Evolutionary conservation across 305 asterid genomes (phyloP), one percentile per base, ranked within the genome.

Genomic region (Caryopteris hybrid): DNA sequence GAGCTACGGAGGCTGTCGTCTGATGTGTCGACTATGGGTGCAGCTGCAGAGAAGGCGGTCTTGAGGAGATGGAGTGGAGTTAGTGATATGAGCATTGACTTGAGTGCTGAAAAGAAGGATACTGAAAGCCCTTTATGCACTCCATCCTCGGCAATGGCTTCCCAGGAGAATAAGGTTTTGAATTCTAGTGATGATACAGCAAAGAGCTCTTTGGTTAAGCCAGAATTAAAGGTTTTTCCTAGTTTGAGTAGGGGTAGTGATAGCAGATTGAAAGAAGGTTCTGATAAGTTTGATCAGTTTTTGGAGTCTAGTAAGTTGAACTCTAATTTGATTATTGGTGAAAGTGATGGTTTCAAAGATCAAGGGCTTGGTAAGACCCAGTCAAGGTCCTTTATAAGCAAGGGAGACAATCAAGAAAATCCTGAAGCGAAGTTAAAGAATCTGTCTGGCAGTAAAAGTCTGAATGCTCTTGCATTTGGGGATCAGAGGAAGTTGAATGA

Each of bases 31-130:
- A 71, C 83, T 41, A 71, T 85, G 43, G 76, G 86, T 8, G 63
- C 79, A 27, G 79, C 85, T 38, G 80, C 75, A 21, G 96, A 86
- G 73, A 88, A 85, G 84, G 87, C 86, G 0, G 92, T 88, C 33
- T 78, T 89, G 76, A 81, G 96, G 76, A 90, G 96, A 78, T 89
- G 96, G 98, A 92, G 96, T 88, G 96, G 92, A 48, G 87, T 84
- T 65, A 83, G 96, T 80, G 96, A 92, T 80, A 86, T 89, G 98
- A 92, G 95, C 88, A 83, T 89, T 57, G 96, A 92, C 83, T 75
- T 86, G 76, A 88, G 85, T 73, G 80, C 76, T 61, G 96, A 89
- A 69, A 91, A 82, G 84, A 85, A 76, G 78, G 96, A 89, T 56
- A 29, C 54, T 22, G 96, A 88, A 70, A 86, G 87, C 63, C 83